These are phyloP conservation scores for Cyclanthera cordifolia DNA, from an alignment of 306 rosid genomes.

Conservation along the genomic window DNA sequence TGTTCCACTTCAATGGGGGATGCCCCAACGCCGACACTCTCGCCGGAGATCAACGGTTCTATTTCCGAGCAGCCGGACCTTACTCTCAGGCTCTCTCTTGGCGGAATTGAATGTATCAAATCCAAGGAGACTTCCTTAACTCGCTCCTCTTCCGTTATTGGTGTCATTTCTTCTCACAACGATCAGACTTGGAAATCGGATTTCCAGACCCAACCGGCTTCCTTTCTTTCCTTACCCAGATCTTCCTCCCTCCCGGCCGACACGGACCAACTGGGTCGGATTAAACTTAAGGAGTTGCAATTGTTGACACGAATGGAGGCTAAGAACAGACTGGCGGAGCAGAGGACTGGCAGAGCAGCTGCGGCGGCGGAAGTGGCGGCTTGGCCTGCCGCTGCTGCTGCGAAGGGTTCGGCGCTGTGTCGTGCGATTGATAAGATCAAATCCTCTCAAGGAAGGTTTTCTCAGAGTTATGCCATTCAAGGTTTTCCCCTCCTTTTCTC, in stretches of 20 bases:
- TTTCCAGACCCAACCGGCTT: background rate
- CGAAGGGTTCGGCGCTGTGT: constrained; percentile 12
- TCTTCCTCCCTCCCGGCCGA: constrained; percentile 25
- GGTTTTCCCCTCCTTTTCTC: background rate
- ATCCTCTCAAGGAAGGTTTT: constrained; percentile 11
- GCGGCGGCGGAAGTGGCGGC: constrained; percentile 10
- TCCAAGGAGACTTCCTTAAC: constrained; percentile 6
- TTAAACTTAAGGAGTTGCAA: constrained; percentile 19
- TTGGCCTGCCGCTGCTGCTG: constrained; percentile 26
- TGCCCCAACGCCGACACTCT: constrained; percentile 10
- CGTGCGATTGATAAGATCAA: constrained; percentile 24
- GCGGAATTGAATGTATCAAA: constrained; percentile 12
- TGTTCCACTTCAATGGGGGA: constrained; percentile 11
- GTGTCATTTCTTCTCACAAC: constrained; percentile 14
- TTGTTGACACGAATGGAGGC: constrained; percentile 21
- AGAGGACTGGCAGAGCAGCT: constrained; percentile 16
- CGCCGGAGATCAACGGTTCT: background rate
- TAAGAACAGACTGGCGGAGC: constrained; percentile 22
- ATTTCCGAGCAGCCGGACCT: constrained; percentile 18
- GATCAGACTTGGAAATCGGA: background rate
- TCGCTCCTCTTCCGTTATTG: constrained; percentile 21
- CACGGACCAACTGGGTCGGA: constrained; percentile 6
- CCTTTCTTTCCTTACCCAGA: constrained; percentile 22
- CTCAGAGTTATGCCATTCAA: background rate
- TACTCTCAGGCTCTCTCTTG: constrained; percentile 33